Conservation (phyloP, 345 rosid species). For the Corymbia maculata region DNA sequence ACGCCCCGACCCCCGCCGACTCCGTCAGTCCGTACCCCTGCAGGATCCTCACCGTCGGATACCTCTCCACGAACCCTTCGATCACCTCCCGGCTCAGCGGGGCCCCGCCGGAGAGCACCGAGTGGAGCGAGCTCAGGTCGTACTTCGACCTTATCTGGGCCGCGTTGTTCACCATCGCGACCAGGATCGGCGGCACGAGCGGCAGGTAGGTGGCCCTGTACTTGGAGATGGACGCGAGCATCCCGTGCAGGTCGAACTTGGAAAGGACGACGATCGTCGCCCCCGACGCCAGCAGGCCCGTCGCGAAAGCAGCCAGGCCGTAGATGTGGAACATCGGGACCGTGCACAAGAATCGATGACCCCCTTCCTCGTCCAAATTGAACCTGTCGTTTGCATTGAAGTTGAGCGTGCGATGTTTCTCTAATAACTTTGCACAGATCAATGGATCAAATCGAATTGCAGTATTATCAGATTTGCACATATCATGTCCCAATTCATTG, state of each 20-base stretch:
- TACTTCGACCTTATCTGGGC: slow-evolving; percentile 37
- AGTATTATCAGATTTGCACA: not conserved
- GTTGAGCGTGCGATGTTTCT: not conserved
- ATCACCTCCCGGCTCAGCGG: slow-evolving; percentile 72
- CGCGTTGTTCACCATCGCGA: slow-evolving; percentile 48
- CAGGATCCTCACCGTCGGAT: slow-evolving; percentile 38
- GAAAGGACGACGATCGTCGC: slow-evolving; percentile 60
- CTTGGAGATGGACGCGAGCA: slow-evolving; percentile 49
- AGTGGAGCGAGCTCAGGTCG: slow-evolving; percentile 48
- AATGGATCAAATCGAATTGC: not conserved
- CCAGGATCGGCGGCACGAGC: slow-evolving; percentile 50
- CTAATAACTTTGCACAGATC: not conserved
- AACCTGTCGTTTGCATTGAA: slow-evolving; percentile 5
- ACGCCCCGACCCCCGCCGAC: slow-evolving; percentile 62
- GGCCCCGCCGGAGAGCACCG: slow-evolving; percentile 63
- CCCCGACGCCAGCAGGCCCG: slow-evolving; percentile 58
- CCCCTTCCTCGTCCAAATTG: slow-evolving; percentile 9
- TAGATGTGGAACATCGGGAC: slow-evolving; percentile 91
- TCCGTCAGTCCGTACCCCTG: slow-evolving; percentile 81
- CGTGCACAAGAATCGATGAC: slow-evolving; percentile 56
- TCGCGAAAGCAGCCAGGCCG: slow-evolving; percentile 63
- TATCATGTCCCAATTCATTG: not conserved
- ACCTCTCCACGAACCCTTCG: slow-evolving; percentile 50
- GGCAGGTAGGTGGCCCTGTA: slow-evolving; percentile 53
- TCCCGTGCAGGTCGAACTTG: slow-evolving; percentile 57